These are phyloP conservation scores for Ophiostoma triangulosporum DNA, from an alignment of 2,329 filamentous ascomycete genomes.

Conservation along the genomic window DNA sequence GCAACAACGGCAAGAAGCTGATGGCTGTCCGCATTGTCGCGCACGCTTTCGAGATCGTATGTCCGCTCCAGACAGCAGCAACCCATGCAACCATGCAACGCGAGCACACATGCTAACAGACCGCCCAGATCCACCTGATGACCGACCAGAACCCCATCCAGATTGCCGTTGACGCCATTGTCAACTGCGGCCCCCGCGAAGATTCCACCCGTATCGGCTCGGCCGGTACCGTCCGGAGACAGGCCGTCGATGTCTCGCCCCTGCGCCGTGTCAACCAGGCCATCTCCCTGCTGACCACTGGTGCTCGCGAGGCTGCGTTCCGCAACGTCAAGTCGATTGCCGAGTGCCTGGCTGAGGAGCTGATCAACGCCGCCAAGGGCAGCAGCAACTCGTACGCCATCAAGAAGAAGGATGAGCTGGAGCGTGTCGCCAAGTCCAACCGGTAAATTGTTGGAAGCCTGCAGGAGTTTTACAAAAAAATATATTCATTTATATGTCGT, in stretches of 20 bases:
- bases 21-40: slow-evolving; percentile 99
- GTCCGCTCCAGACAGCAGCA: slow-evolving; percentile 6
- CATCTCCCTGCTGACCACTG: slow-evolving; percentile 96
- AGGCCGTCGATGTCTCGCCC: slow-evolving; percentile 99
- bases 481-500: neutral
- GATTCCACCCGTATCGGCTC: slow-evolving; percentile 99
- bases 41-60: slow-evolving; percentile 97
- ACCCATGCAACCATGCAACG: too few species aligned
- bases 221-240: slow-evolving; percentile 98
- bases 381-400: slow-evolving; percentile 99
- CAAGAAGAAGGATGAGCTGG: slow-evolving; percentile 99
- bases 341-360: slow-evolving; percentile 98
- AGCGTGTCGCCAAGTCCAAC: slow-evolving; percentile 99
- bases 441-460: slow-evolving; percentile 57
- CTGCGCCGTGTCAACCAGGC: slow-evolving; percentile 99
- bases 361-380: slow-evolving; percentile 99
- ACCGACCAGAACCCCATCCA: slow-evolving; percentile 99
- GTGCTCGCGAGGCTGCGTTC: slow-evolving; percentile 97
- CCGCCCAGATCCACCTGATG: slow-evolving; percentile 98
- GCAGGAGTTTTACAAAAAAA: neutral
- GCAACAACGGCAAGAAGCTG: slow-evolving; percentile 99
- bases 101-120: neutral
- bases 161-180: slow-evolving; percentile 96
- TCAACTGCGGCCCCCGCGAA: slow-evolving; percentile 99
- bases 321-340: slow-evolving; percentile 99